phyloP scores from a whole-genome alignment of 1,284 basidiomycete genomes.

The Peniophora sp. region DNA sequence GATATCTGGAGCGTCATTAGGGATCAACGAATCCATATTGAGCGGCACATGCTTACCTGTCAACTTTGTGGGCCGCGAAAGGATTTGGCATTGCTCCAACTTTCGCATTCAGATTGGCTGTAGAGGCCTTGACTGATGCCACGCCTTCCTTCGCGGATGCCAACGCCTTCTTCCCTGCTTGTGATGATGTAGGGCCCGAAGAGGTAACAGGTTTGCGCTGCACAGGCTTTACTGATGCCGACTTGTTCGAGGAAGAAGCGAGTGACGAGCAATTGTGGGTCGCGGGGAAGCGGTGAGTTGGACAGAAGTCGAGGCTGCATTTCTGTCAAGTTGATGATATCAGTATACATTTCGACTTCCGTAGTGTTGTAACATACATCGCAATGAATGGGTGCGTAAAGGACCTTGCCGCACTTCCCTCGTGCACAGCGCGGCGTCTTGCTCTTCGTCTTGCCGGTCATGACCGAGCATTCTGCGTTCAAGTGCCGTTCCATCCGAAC shows the following conservation, averaged over 20 bases:
- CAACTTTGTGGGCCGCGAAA: conserved; percentile 48
- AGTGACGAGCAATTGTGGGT: conserved; percentile 49
- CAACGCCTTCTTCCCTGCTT: background rate
- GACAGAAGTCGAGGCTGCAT: conserved; percentile 64
- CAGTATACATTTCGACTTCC: background rate
- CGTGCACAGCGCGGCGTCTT: conserved; percentile 55
- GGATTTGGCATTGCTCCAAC: conserved; percentile 26
- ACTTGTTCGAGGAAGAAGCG: conserved; percentile 10
- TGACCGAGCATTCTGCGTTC: conserved; percentile 52
- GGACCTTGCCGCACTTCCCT: conserved; percentile 57
- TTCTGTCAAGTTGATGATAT: conserved; percentile 29
- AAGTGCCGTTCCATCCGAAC: conserved; percentile 69
- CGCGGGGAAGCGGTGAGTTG: conserved; percentile 63
- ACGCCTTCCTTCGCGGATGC: conserved; percentile 23
- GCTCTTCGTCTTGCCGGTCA: conserved; percentile 44
- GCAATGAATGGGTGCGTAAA: conserved; percentile 67
- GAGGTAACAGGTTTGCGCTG: background rate
- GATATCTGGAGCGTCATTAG: conserved; percentile 57
- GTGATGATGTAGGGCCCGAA: background rate
- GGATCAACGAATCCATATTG: conserved; percentile 37
- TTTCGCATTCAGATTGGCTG: conserved; percentile 10
- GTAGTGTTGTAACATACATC: conserved; percentile 38
- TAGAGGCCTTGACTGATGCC: conserved; percentile 11
- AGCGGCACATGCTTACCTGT: conserved; percentile 48
- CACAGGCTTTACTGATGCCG: conserved; percentile 3